A percentile compares a stretch with the other conserved stretches of the same genome.
Conservation (phyloP, 352 stramenopile species). For the Phytophthora melonis region DNA sequence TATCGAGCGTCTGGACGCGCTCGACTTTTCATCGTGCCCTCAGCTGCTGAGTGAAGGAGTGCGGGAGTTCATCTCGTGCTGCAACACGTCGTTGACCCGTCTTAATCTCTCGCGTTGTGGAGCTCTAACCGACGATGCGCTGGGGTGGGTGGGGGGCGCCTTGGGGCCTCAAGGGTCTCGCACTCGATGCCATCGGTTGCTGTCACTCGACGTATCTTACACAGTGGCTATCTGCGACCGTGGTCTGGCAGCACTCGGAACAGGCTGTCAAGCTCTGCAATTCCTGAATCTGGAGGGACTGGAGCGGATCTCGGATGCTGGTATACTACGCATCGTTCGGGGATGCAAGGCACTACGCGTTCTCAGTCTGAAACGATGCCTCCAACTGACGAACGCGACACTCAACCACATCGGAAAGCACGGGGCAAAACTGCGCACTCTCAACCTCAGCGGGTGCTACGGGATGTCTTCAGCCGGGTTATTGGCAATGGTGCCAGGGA, state of each 20-base stretch:
- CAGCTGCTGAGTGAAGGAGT: slow-evolving; percentile 64
- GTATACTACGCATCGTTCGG: slow-evolving; percentile 54
- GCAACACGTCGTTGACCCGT: slow-evolving; percentile 58
- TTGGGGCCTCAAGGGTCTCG: slow-evolving; percentile 70
- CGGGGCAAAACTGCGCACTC: slow-evolving; percentile 50
- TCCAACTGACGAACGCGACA: slow-evolving; percentile 64
- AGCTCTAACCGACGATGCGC: slow-evolving; percentile 72
- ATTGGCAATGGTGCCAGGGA: slow-evolving; percentile 58
- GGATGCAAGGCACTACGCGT: slow-evolving; percentile 66
- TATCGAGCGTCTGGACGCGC: slow-evolving; percentile 60
- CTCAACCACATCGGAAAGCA: slow-evolving; percentile 62
- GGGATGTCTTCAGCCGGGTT: slow-evolving; percentile 66
- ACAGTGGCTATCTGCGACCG: slow-evolving; percentile 67
- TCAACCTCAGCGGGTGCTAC: slow-evolving; percentile 76
- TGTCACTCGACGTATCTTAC: slow-evolving; percentile 78
- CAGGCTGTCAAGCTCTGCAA: slow-evolving; percentile 62
- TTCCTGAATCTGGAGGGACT: slow-evolving; percentile 84
- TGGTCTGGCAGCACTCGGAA: slow-evolving; percentile 57
- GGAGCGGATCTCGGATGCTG: slow-evolving; percentile 59
- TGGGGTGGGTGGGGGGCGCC: slow-evolving; percentile 75
- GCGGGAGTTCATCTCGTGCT: slow-evolving; percentile 80
- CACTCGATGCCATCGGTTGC: slow-evolving; percentile 65
- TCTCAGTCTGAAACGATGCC: slow-evolving; percentile 67
- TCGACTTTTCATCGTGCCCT: slow-evolving; percentile 72
- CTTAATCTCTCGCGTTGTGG: slow-evolving; percentile 70